Evolutionary conservation across 169 alveolate species (phyloP), one percentile per base, ranked within the genome.

Genomic region (Amoebophrya sp.): DNA sequence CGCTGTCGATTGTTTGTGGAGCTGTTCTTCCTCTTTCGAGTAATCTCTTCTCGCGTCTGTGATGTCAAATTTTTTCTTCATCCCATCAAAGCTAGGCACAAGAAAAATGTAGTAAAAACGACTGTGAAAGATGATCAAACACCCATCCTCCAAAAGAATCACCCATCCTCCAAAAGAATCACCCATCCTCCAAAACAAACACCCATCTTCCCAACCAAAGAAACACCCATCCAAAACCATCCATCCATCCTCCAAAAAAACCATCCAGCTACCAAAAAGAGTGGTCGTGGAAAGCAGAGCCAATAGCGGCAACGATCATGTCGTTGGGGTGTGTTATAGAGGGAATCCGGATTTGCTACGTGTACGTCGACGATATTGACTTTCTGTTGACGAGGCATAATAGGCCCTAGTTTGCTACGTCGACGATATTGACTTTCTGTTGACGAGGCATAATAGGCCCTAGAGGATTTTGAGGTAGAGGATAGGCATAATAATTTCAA

Each of bases 241-340:
- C n/a, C n/a, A n/a, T n/a, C n/a, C n/a, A n/a, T n/a, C n/a, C n/a
- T n/a, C n/a, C n/a, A n/a, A n/a, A n/a, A n/a, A n/a, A n/a, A n/a
- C n/a, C n/a, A n/a, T 47, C 6, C 65, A 47, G 65, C 41, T 33
- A 83, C 53, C 53, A 83, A 34, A 83, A 83, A 41, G 90, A 83
- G 90, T 83, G 90, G 90, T 3, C 34, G 24, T 83, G 90, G 90
- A 83, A 83, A n/a, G 90, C 90, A 33, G 90, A 83, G 90, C 90
- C 90, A 33, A 18, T 83, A 12, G 41, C 90, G 6, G 90, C 90
- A 33, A 83, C 34, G 40, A 41, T 83, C 24, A 12, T 83, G 90
- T 0, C 41, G 6, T 10, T 83, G 39, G 90, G 14, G 29, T 83
- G 40, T 33, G 1, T 83, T 0, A 2, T 83, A 2, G 90, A 83